Evolutionary conservation across 2,329 filamentous ascomycete genomes (phyloP), one percentile per base, ranked within the genome.

Genomic region (Dothideomycetidae sp.): DNA sequence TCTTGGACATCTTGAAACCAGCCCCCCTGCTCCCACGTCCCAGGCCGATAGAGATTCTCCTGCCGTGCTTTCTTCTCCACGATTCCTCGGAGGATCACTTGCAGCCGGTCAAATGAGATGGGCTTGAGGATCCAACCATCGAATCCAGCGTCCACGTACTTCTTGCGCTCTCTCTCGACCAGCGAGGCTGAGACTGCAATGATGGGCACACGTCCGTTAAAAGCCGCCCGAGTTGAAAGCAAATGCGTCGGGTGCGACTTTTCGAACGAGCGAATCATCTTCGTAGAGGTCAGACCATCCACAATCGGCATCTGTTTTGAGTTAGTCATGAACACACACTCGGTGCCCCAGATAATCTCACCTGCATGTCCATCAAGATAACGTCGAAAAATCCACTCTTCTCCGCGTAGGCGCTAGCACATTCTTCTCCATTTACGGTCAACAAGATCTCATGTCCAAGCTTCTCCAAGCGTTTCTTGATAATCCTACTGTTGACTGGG

Each of bases 41-140:
- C 83, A 2, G 73, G 63, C 31, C 65, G 57, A 51, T 92, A 92
- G 1, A 85, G 53, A 47, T 73, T 77, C n/a, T 64, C 56, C 12
- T 69, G 57, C 12, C 82, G 68, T 1, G 68, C 59, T 0, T 69
- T 58, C 1, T 68, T 60, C 31, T 81, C 68, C 2, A 73, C 66
- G 28, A 90, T 81, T 1, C 82, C 83, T 1, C 63, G 56, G 39
- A 93, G 66, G 5, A 93, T 63, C 14, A 69, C 66, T 41, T 73
- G 73, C 0, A 93, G 64, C 5, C 83, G 70, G 46, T 75, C 73
- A 52, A 93, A 92, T 42, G 88, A 76, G 31, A 93, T 81, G 0
- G 84, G 84, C 51, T 93, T 93, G 40, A 92, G 62, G 16, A 93
- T 85, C 84, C 84, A 93, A 15, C 80, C 85, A 47, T 93, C 84